These are phyloP conservation scores for Capsicum baccatum DNA, from an alignment of 257 asterid genomes.

Conservation along the genomic window DNA sequence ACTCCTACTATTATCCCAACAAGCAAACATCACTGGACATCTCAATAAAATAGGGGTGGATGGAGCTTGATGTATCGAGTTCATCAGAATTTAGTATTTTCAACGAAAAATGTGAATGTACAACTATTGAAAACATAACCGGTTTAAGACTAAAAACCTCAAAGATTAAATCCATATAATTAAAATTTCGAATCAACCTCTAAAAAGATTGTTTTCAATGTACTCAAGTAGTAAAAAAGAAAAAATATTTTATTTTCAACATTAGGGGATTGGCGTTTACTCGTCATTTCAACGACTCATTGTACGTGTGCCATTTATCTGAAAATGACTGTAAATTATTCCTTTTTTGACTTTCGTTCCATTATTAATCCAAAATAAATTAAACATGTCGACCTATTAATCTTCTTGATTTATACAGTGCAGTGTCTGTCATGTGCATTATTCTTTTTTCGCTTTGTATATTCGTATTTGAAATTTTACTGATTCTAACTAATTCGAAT, in stretches of 20 bases:
- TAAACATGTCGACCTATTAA: neutral
- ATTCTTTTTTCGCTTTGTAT: neutral
- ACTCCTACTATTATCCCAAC: neutral
- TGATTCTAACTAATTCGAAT: too few relatives aligned
- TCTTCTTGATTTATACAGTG: neutral
- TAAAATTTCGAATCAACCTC: too few relatives aligned
- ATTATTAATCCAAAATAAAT: neutral
- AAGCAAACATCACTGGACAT: neutral
- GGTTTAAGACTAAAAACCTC: too few relatives aligned
- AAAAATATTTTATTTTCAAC: neutral
- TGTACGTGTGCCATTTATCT: neutral
- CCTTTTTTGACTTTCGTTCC: neutral
- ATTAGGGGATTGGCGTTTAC: neutral
- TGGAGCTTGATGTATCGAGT: too few relatives aligned
- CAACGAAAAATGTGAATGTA: too few relatives aligned
- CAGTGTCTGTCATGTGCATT: neutral
- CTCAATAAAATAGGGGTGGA: neutral
- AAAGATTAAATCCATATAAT: too few relatives aligned
- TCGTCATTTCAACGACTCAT: neutral
- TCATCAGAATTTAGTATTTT: too few relatives aligned
- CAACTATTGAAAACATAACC: too few relatives aligned
- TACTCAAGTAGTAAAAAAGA: neutral
- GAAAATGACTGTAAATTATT: neutral
- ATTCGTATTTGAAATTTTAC: too few relatives aligned
- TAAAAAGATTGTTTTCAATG: neutral